Conservation (phyloP, 148 eudicot species). For the Heliamphora exappendiculata region DNA sequence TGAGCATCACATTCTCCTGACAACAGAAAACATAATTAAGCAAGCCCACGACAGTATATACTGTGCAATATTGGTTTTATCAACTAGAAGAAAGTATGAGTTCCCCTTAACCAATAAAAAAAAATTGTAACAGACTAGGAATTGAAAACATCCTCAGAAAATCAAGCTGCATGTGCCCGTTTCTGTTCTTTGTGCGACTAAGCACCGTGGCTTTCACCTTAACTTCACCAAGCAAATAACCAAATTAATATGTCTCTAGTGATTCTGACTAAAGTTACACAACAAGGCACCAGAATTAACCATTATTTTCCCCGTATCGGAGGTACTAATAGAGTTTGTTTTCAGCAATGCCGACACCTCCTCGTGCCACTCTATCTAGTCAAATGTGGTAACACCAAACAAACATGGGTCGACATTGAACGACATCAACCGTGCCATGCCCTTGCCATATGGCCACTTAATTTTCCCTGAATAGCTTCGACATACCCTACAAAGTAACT, state of each 20-base stretch:
- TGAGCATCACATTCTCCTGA: constrained; percentile 70
- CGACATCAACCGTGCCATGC: neutral
- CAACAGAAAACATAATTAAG: neutral
- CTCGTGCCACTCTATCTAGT: neutral
- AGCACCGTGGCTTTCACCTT: neutral
- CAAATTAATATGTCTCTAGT: neutral
- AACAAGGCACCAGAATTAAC: neutral
- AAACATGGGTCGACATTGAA: neutral
- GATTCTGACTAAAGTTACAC: neutral
- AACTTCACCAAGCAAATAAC: neutral
- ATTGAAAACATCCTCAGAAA: neutral
- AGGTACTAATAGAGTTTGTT: too few relatives aligned
- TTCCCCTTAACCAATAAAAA: neutral
- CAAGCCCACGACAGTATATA: neutral
- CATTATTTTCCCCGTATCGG: neutral
- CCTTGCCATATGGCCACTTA: neutral
- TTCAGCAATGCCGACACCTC: neutral
- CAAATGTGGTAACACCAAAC: neutral
- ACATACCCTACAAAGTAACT: constrained; percentile 21
- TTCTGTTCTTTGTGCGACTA: neutral
- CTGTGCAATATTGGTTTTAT: neutral
- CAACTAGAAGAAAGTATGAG: neutral
- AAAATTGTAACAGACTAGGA: neutral
- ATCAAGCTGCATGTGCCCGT: neutral
- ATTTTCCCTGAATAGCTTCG: neutral